These are phyloP conservation scores for Zygosaccharomyces kombuchaensis DNA, from an alignment of 805 yeast genomes.

Conservation along the genomic window DNA sequence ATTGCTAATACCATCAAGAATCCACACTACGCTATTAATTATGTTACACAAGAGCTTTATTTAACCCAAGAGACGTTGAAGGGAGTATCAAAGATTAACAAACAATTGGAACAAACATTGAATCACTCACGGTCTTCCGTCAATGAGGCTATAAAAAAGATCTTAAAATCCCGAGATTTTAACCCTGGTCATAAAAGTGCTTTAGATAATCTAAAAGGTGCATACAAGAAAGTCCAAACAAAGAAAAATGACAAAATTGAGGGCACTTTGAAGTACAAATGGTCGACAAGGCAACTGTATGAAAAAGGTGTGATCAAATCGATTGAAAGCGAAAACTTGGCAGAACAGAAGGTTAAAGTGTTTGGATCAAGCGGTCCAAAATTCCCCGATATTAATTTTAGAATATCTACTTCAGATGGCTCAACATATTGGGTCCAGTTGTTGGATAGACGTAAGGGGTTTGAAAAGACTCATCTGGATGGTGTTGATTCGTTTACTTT, in stretches of 20 bases:
- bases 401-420: constrained; percentile 71
- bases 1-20: constrained; percentile 75
- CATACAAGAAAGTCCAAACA: constrained; percentile 35
- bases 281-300: constrained; percentile 66
- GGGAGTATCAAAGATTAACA: constrained; percentile 44
- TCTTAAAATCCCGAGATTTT: constrained; percentile 39
- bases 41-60: constrained; percentile 44
- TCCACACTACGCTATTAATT: constrained; percentile 48
- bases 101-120: constrained; percentile 39
- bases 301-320: constrained; percentile 67
- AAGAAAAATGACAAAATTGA: constrained; percentile 25
- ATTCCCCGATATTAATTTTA: constrained; percentile 63
- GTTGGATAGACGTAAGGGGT: constrained; percentile 34
- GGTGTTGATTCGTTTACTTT: constrained; percentile 52
- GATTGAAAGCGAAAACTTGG: constrained; percentile 49
- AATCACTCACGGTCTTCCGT: constrained; percentile 44
- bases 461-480: constrained; percentile 19
- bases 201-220: constrained; percentile 41
- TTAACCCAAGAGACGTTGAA: constrained; percentile 43
- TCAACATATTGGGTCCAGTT: constrained; percentile 62
- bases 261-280: constrained; percentile 58
- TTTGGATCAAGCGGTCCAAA: constrained; percentile 44
- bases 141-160: constrained; percentile 46
- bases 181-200: constrained; percentile 29
- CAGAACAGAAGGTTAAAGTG: constrained; percentile 36